Base-by-base conservation (phyloP, 1,139 yeast species). In the Nakaseomyces sp. region DNA sequence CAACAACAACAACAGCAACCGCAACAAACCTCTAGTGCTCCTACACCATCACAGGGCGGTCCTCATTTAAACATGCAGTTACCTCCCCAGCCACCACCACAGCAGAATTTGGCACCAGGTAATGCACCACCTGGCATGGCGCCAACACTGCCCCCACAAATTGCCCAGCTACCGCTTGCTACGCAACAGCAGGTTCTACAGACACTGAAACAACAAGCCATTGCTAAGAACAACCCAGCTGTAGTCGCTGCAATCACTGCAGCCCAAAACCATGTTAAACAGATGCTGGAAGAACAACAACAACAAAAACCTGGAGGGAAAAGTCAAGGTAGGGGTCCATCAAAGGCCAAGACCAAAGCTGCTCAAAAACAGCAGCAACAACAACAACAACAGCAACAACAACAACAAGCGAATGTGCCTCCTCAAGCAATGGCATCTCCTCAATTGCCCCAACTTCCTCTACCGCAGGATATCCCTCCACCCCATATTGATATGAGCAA, bases 201-300 rank as follows among this genome's bases (percentile, higher is more conserved):
- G 24, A 48, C 53, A 13, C 46, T 61, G 17, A 59, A 61, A 39
- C 63, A 60, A 40, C 62, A 61, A 38, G 65, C 64, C 7, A 49
- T 60, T 9, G 55, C 60, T 17, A 59, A 55, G 38, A 55, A 60
- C 41, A 61, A 61, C 37, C 58, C 58, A 5, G 53, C 63, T 8
- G 61, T 58, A 1, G 57, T 56, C 5, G 47, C 59, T 65, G 54
- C 77, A 61, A 56, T 74, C 57, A 55, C 73, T 57, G 49, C 56
- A 45, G 66, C 65, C 32, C 68, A 63, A 48, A 68, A 63, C 46
- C 68, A 60, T 25, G 46, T 56, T 4, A 61, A 55, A 35, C 56
- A 52, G 33, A 53, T 47, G 37, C 24, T 45, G 9, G 47, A 49
- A 45, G 64, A 61, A 43, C 66, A 61, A 46, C 68, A 56, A 40